Evolutionary conservation across 768 basidiomycete genomes (phyloP), one percentile per base, ranked within the genome.

Genomic region (Strobilomyces dryophilus): DNA sequence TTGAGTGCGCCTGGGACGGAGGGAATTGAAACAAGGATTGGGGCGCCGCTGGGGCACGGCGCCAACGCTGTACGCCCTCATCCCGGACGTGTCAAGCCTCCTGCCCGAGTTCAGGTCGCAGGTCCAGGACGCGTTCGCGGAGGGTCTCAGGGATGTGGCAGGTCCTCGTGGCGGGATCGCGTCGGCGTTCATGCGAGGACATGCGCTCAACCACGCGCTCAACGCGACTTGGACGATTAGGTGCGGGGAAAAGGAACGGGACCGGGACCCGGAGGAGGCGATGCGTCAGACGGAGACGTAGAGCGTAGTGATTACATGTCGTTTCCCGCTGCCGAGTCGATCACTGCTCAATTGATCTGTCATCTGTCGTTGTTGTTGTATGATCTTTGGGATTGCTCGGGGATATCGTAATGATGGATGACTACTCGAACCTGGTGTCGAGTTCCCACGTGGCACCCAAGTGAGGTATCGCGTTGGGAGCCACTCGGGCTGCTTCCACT

Each of bases 401-500:
- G 18, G 10, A n/a, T 37, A n/a, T 37, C 5, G 15, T 39, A 5
- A 39, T 18, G n/a, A 39, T 12, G 37, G 8, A 39, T n/a, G 5
- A 34, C 14, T 12, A 3, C 37, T 3, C 8, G 18, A n/a, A n/a
- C n/a, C n/a, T n/a, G 8, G 34, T 10, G 26, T 21, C 17, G 15
- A 31, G 15, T 32, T 8, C 20, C 15, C 40, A 17, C 53, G 53
- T 26, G 56, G 55, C n/a, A 47, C 59, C 67, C 62, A 54, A 1
- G 77, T 81, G 55, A 81, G 65, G 57, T 78, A 82, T 40, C 76
- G 74, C 26, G 73, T 66, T 10, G 87, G 87, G 34, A 89, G 65
- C 87, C 87, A 89, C 14, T 74, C 69, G 0, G 87, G 87, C 15
- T 62, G 52, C 8, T 54, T 65, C 83, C 84, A 88, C 8, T 59